Percentiles rank a stretch among this genome's conserved stretches.
phyloP scores from a whole-genome alignment of 2,329 filamentous ascomycete genomes.

The Claviceps paspali region DNA sequence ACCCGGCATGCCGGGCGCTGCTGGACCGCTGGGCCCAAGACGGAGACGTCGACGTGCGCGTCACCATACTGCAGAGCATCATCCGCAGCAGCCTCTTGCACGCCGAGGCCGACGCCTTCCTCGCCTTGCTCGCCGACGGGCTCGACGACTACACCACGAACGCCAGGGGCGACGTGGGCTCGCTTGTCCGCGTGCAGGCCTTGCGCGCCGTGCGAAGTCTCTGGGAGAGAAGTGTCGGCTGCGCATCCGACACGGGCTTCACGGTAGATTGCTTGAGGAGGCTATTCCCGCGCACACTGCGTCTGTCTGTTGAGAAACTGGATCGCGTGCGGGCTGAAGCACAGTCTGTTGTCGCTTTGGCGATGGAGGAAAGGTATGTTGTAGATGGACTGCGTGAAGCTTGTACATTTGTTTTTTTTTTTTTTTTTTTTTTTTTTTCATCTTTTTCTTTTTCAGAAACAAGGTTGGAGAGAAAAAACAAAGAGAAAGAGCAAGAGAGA shows the following conservation, averaged over 20 bases:
- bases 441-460: not conserved
- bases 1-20: conserved; percentile 29
- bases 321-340: conserved; percentile 67
- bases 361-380: conserved; percentile 31
- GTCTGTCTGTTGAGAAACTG: conserved; percentile 75
- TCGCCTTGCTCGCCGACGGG: conserved; percentile 35
- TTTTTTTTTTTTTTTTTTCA: not conserved
- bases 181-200: conserved; percentile 67
- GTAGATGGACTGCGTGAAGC: too few relatives aligned
- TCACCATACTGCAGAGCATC: conserved; percentile 40
- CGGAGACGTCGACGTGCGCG: conserved; percentile 33
- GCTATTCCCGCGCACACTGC: conserved; percentile 37
- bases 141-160: conserved; percentile 87
- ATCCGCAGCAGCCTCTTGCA: conserved; percentile 29
- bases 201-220: conserved; percentile 59
- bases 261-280: conserved; percentile 16
- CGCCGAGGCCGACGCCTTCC: conserved; percentile 24
- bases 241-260: conserved; percentile 10
- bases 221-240: conserved; percentile 23
- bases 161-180: conserved; percentile 78
- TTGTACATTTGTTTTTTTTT: too few relatives aligned
- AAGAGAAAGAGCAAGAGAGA: not conserved
- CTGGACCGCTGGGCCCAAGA: conserved; percentile 37
- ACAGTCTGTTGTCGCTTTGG: conserved; percentile 34
- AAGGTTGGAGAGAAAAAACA: not conserved